These are phyloP conservation scores for Geosmithia putterillii DNA, from an alignment of 2,329 filamentous ascomycete species.

Conservation along the genomic window DNA sequence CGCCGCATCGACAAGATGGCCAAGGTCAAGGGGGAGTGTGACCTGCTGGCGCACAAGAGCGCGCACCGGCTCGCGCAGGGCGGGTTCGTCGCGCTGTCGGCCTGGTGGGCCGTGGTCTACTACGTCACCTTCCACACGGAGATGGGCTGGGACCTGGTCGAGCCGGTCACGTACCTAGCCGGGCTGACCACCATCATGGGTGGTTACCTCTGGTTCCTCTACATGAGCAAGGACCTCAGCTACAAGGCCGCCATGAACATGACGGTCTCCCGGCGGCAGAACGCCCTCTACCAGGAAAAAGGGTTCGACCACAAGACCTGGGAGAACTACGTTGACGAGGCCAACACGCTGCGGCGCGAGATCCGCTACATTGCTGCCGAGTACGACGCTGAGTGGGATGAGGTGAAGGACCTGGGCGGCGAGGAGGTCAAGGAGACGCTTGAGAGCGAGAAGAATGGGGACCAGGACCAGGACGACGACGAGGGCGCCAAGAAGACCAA, in stretches of 20 bases:
- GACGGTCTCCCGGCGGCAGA: slow-evolving; percentile 69
- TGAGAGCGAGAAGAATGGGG: slow-evolving; percentile 35
- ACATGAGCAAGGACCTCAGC: slow-evolving; percentile 79
- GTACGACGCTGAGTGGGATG: slow-evolving; percentile 87
- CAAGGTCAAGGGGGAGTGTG: slow-evolving; percentile 70
- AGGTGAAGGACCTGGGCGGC: slow-evolving; percentile 59
- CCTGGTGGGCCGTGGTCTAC: slow-evolving; percentile 79
- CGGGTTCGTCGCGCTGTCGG: slow-evolving; percentile 60
- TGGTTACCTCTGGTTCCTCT: slow-evolving; percentile 88
- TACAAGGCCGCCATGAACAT: slow-evolving; percentile 82
- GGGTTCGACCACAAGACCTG: slow-evolving; percentile 68
- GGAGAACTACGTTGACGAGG: slow-evolving; percentile 70
- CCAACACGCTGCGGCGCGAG: slow-evolving; percentile 64
- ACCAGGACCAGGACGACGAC: slow-evolving; percentile 25
- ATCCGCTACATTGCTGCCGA: slow-evolving; percentile 71
- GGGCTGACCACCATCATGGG: slow-evolving; percentile 78
- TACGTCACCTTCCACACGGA: slow-evolving; percentile 59
- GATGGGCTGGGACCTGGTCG: slow-evolving; percentile 81
- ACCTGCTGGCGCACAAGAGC: slow-evolving; percentile 60
- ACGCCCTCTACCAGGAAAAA: slow-evolving; percentile 59
- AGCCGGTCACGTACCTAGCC: slow-evolving; percentile 81
- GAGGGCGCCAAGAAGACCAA: slow-evolving; percentile 18
- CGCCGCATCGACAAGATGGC: slow-evolving; percentile 56
- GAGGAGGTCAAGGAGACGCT: slow-evolving; percentile 48
- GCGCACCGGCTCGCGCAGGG: slow-evolving; percentile 71